Base-by-base conservation (phyloP, 2,329 filamentous ascomycete genomes). In the Hypoxylon sp. region DNA sequence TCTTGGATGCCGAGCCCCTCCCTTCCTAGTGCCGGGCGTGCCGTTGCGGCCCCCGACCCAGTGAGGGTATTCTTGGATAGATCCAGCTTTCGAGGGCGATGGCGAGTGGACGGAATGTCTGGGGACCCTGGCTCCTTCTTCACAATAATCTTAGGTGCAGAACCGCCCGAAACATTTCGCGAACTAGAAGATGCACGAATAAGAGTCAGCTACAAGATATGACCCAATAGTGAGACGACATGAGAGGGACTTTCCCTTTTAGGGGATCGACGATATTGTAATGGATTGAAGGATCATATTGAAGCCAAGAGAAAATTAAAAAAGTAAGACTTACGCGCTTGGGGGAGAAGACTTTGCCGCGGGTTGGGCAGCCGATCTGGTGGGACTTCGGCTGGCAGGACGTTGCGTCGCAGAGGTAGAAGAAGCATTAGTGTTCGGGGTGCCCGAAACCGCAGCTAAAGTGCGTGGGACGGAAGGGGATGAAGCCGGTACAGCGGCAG, bases 61-160 rank as follows among this genome's bases (percentile, higher is more conserved):
- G 83, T 81, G 52, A 81, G 76, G 0, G 81, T 82, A 73, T 87
- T 87, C 78, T 90, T 90, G 69, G 92, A 93, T 32, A 97, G 86
- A 79, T 96, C 92, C 63, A 97, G 86, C 76, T 89, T 91, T 75
- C 91, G 88, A 13, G 93, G 93, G 64, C 93, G 87, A 75, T 93
- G 93, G 56, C 92, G 88, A 59, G 91, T 87, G 65, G 89, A 87
- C 57, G 89, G 85, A 75, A 96, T 88, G 70, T 91, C 91, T 59
- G 95, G 95, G 50, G 95, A 98, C 45, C 91, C 89, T 34, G 94
- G 94, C 80, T 99, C 96, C 81, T 98, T 98, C 85, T 98, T 98
- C 65, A 99, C 94, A 71, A 97, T 87, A 69, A 98, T 97, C 82
- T 93, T 94, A 43, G 93, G 92, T 50, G 69, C 75, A 9, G 74